Base-by-base conservation (phyloP, 2,329 filamentous ascomycete species). In the Aspergillus sp. region DNA sequence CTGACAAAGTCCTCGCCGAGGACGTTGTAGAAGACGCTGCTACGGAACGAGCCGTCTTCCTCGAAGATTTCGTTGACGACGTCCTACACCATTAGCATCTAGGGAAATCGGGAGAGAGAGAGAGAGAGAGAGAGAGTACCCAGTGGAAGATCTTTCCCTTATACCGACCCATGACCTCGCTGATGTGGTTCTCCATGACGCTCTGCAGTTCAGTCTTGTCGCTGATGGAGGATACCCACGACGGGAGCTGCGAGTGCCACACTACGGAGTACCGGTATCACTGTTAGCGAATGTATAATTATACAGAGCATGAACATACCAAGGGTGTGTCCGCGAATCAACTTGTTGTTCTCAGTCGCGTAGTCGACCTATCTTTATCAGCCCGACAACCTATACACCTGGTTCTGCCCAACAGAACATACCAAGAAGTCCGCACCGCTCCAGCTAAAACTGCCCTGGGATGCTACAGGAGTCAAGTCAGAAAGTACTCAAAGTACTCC, bases 1-100 rank as follows among this genome's bases (percentile, higher is more conserved):
- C 79, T 77, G 53, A 91, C 84, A 67, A 88, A 90, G 70, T 83
- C 82, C 74, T 90, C 87, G 44, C 88, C 88, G 4, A 91, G 81
- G 2, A 90, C 83, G 24, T 83, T 80, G 65, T 79, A 87, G 77
- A 89, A 91, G 64, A 89, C 85, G 9, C 80, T 83, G 30, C 75
- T 65, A 44, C 87, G 85, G 54, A 88, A 76, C 3, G 70, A 75
- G 36, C 86, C 87, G 65, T 84, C 80, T 63, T 88, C 84, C 6
- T 71, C 64, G 60, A 76, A 73, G 52, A 74, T 68, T 30, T 71
- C 68, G 48, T 71, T 71, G 42, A 71, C 58, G 3, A 71, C 69
- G 43, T 70, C 70, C 68, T 72, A 22, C 18, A 12, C 13, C 18
- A 4, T 30, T 24, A 12, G n/a, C n/a, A 17, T 5, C 15, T 30